phyloP scores from a whole-genome alignment of 768 basidiomycete genomes.

The Agaricus subrufescens region DNA sequence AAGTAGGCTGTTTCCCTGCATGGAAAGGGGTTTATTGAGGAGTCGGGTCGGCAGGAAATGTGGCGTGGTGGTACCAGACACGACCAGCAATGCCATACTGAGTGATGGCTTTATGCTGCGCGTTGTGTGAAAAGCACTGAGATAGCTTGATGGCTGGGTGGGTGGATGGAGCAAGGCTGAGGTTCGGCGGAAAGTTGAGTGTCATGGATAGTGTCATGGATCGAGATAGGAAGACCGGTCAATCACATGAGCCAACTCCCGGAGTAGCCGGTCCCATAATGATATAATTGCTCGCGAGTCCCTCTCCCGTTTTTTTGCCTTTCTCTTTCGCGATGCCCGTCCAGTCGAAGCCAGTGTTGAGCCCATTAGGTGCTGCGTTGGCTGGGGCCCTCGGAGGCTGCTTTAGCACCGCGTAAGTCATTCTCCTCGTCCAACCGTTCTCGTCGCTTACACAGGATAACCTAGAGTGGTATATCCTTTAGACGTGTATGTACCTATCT shows the following conservation, averaged over 20 bases:
- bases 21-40: constrained; percentile 5
- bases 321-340: constrained; percentile 32
- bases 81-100: constrained; percentile 81
- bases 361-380: constrained; percentile 84
- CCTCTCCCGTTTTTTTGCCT: constrained; percentile 9
- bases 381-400: constrained; percentile 93
- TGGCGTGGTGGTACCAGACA: constrained; percentile 56
- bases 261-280: constrained; percentile 19
- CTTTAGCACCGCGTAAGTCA: constrained; percentile 85
- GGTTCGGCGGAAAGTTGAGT: constrained; percentile 9
- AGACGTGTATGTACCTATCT: constrained; percentile 66
- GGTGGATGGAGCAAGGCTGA: constrained; percentile 21
- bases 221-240: background rate
- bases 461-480: constrained; percentile 87
- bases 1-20: constrained; percentile 72
- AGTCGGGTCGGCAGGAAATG: background rate
- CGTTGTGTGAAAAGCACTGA: constrained; percentile 24
- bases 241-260: constrained; percentile 13
- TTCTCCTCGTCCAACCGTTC: background rate
- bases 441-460: constrained; percentile 1
- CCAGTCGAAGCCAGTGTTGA: constrained; percentile 62
- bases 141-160: constrained; percentile 12
- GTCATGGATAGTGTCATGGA: background rate
- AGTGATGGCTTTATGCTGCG: constrained; percentile 57
- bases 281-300: background rate